Base-by-base conservation (phyloP, 768 basidiomycete genomes). In the Hericium erinaceus region DNA sequence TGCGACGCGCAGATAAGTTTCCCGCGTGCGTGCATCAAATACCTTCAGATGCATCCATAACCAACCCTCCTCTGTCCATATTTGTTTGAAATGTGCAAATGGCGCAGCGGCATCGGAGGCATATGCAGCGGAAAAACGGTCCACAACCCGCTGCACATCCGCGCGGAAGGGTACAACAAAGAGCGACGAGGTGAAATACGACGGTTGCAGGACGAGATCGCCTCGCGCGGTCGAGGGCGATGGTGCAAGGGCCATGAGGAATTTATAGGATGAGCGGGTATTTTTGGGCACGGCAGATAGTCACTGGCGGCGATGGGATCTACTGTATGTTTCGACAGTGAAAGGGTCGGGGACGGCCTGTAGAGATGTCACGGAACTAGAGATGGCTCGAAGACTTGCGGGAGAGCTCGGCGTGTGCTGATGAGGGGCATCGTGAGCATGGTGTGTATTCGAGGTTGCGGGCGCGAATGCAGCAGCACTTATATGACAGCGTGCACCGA, bases 101-200 rank as follows among this genome's bases (percentile, higher is more conserved):
- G 90, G 87, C 53, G 69, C 67, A 7, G 69, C 58, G 55, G 60
- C 56, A 59, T 67, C 59, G 56, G 63, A 63, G 10, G 51, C 46
- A 63, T 80, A 84, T 39, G 72, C 71, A n/a, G 80, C 76, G 28
- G 77, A 69, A 61, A 80, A 92, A 10, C 69, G 62, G n/a, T 72
- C 64, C 3, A 84, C 68, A 22, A 93, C 77, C 3, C 63, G 65
- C 2, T 74, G 68, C 28, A 92, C 75, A 68, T 93, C 90, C 28
- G 81, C 77, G 2, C 85, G 79, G 20, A 88, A 74, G 13, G 81
- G 72, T 18, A 79, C 70, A 9, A 89, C 81, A 68, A 84, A 92
- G 22, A 85, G 65, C 0, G 87, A 87, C 3, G 89, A 91, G 0
- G 88, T 86, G 66, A 89, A 92, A 68, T 87, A 92, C 18, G 76